A percentile compares a stretch with the other conserved stretches of the same genome.
phyloP scores from a whole-genome alignment of 345 rosid species.

The Iberis pinnata region DNA sequence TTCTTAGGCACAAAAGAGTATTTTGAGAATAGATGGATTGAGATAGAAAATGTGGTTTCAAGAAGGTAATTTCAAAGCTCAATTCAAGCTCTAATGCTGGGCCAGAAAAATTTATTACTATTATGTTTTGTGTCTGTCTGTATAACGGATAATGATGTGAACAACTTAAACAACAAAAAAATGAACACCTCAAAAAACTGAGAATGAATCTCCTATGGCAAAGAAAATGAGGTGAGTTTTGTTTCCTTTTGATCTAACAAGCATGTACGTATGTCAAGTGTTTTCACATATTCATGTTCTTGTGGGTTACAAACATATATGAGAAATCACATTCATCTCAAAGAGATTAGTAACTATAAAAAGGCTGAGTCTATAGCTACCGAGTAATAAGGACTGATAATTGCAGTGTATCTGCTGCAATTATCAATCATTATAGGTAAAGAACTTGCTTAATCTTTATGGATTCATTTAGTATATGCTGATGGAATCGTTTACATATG shows the following conservation, averaged over 20 bases:
- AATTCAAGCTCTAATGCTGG: neutral
- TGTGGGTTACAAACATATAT: constrained; percentile 32
- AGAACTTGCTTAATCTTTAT: no score
- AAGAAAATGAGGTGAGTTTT: constrained; percentile 49
- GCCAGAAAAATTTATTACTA: neutral
- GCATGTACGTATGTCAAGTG: neutral
- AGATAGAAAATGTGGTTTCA: constrained; percentile 97
- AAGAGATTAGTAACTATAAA: constrained; percentile 34
- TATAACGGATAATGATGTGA: constrained; percentile 98
- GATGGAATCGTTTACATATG: no score
- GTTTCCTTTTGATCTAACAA: neutral
- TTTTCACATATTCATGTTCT: neutral
- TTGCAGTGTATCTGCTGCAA: no score
- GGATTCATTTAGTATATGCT: no score
- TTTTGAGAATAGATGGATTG: constrained; percentile 98
- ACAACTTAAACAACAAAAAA: constrained; percentile 63
- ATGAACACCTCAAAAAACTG: constrained; percentile 24
- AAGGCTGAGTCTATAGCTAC: no score
- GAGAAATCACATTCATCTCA: constrained; percentile 50
- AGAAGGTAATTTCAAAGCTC: constrained; percentile 64
- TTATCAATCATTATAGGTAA: no score
- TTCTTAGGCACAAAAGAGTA: constrained; percentile 69
- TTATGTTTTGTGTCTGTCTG: constrained; percentile 9
- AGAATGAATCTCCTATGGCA: constrained; percentile 29
- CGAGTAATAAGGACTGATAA: no score